Conservation (phyloP, 1,284 basidiomycete species). For the Moesziomyces antarcticus region DNA sequence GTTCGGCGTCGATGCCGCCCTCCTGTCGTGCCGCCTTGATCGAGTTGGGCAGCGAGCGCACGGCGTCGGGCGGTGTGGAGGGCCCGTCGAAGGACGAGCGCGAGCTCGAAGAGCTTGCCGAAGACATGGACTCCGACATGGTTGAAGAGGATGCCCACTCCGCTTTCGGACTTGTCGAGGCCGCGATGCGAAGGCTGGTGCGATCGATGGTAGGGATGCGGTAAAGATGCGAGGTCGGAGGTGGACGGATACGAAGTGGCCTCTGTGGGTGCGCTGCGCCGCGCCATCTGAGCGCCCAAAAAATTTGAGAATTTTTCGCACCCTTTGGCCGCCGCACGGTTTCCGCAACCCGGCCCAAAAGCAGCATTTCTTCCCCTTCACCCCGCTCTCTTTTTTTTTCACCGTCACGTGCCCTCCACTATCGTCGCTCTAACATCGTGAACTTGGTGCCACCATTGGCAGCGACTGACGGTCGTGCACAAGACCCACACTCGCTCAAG, state of each 20-base stretch:
- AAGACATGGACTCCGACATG: slow-evolving; percentile 47
- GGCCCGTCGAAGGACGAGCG: slow-evolving; percentile 45
- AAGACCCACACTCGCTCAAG: not conserved
- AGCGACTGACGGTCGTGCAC: not conserved
- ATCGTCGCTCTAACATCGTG: not conserved
- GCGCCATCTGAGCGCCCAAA: slow-evolving; percentile 11
- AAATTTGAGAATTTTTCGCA: slow-evolving; percentile 44
- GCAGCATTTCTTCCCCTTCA: not conserved
- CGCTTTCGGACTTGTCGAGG: not conserved
- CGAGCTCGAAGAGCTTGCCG: slow-evolving; percentile 46
- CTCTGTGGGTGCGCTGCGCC: not conserved
- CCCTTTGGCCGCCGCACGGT: not conserved
- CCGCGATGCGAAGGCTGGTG: not conserved
- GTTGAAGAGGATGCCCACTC: not conserved
- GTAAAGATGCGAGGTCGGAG: not conserved
- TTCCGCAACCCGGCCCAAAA: slow-evolving; percentile 27
- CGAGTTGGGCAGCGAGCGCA: slow-evolving; percentile 34
- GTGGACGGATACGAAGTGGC: not conserved
- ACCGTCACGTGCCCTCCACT: slow-evolving; percentile 6
- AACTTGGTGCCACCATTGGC: not conserved
- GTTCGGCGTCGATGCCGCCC: slow-evolving; percentile 23
- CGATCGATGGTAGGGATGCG: slow-evolving; percentile 1
- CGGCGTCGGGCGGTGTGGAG: slow-evolving; percentile 42
- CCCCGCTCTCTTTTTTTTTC: not conserved
- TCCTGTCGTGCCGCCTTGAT: slow-evolving; percentile 45